These are phyloP conservation scores for Sarocladium strictum DNA, from an alignment of 2,329 filamentous ascomycete species.

Conservation along the genomic window DNA sequence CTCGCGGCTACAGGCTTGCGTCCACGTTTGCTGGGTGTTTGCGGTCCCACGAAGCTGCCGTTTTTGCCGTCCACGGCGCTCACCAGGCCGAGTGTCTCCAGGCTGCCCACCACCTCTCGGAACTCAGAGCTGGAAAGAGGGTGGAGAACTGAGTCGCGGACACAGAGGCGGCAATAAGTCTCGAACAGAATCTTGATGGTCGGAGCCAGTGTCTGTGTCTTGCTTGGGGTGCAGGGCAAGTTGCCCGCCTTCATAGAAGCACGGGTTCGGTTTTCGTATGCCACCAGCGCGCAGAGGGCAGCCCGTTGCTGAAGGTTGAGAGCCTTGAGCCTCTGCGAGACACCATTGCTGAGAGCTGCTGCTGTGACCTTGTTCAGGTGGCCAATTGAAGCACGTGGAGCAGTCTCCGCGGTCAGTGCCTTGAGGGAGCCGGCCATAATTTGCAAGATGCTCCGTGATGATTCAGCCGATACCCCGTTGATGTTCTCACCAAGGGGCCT, in stretches of 20 bases:
- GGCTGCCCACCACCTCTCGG: slow-evolving; percentile 79
- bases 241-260: slow-evolving; percentile 36
- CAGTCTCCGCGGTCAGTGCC: slow-evolving; percentile 65
- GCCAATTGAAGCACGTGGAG: slow-evolving; percentile 80
- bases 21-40: slow-evolving; percentile 67
- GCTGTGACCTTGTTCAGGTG: slow-evolving; percentile 91
- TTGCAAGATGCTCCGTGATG: slow-evolving; percentile 38
- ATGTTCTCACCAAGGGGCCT: slow-evolving; percentile 74
- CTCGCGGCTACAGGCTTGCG: slow-evolving; percentile 43
- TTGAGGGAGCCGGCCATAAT: slow-evolving; percentile 50
- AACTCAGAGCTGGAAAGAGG: slow-evolving; percentile 90
- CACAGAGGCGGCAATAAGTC: slow-evolving; percentile 78
- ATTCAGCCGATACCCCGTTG: slow-evolving; percentile 49
- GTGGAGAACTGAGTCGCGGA: slow-evolving; percentile 79
- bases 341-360: slow-evolving; percentile 83
- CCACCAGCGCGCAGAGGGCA: slow-evolving; percentile 80
- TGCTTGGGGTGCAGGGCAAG: slow-evolving; percentile 51
- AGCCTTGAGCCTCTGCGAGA: slow-evolving; percentile 73
- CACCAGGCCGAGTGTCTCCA: slow-evolving; percentile 83
- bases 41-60: slow-evolving; percentile 56
- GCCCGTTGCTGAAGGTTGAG: slow-evolving; percentile 97
- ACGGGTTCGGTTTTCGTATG: slow-evolving; percentile 72
- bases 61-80: slow-evolving; percentile 64
- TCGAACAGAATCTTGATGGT: slow-evolving; percentile 81
- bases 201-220: slow-evolving; percentile 57